phyloP scores from a whole-genome alignment of 2,329 filamentous ascomycete genomes.

The Ophiostoma himal-ulmi region DNA sequence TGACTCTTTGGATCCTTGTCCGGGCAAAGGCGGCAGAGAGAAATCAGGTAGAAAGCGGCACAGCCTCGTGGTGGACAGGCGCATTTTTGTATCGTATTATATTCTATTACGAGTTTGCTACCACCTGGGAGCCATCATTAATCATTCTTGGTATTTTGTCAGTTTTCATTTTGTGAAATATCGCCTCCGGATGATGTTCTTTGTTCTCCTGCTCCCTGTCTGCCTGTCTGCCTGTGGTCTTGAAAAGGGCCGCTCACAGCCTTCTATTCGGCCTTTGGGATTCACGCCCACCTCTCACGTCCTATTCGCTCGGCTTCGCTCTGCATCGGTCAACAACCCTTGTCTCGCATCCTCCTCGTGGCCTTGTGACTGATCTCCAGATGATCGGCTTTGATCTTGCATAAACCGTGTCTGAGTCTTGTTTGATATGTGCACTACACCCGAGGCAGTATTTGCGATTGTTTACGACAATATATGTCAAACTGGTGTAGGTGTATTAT shows the following conservation, averaged over 20 bases:
- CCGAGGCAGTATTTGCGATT: background rate
- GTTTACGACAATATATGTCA: background rate
- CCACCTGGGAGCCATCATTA: no score
- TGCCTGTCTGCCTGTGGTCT: background rate
- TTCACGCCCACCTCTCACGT: background rate
- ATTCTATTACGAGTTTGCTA: background rate
- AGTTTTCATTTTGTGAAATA: background rate
- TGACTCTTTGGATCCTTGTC: background rate
- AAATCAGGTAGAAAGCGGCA: background rate
- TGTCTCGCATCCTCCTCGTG: background rate
- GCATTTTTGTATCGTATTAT: background rate
- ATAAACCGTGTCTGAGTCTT: background rate
- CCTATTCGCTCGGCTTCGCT: background rate
- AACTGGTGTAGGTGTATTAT: no score
- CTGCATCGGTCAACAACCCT: background rate
- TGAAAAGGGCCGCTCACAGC: background rate
- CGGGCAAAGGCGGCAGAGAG: background rate
- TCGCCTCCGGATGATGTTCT: background rate
- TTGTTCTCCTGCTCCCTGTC: background rate
- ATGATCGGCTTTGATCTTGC: conserved; percentile 11
- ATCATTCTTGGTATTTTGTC: background rate
- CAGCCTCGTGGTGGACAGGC: background rate
- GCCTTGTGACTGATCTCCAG: conserved; percentile 8
- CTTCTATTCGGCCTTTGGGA: background rate
- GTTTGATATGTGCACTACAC: background rate